Base-by-base conservation (phyloP, 163 green algal genomes). In the Scenedesmus sp. region DNA sequence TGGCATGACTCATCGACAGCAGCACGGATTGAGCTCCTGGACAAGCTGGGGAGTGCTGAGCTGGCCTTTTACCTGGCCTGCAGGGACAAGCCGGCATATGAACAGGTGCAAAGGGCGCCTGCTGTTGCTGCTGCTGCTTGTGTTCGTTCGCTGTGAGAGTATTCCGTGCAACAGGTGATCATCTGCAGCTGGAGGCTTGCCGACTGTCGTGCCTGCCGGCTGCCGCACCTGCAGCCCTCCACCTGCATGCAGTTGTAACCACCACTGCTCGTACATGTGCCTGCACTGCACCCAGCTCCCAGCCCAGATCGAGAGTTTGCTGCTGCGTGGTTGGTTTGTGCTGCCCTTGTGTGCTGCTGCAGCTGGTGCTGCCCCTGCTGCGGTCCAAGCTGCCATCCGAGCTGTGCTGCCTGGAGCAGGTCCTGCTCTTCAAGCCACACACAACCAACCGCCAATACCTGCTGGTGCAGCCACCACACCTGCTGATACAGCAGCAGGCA, bases 391-490 rank as follows among this genome's bases (percentile, higher is more conserved):
- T 89, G 65, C 65, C 85, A 7, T 83, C 68, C 12, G 85, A 89
- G 61, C 43, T 83, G 35, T 51, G 43, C 37, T 89, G 65, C 61
- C 10, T 89, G 26, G 85, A 89, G 44, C 42, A 82, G 37, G 9
- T 89, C n/a, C 85, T 89, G n/a, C 85, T 89, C 43, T 65, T 89
- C 85, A 89, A 83, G 85, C 85, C 18, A 16, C 46, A 5, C 65
- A 89, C 61, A 70, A 83, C 18, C 85, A 89, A 35, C 85, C 61
- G 30, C 61, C 44, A 35, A 46, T 89, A 33, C 81, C 78, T 40
- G 18, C 20, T 1, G 3, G 35, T 59, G 42, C 40, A n/a, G 53
- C 42, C 12, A 56, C 5, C 24, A 43, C 53, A 20, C 26, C 49
- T 35, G 37, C 15, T 83, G 40, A 44, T 84, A 7, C 65, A 76